phyloP scores from a whole-genome alignment of 768 basidiomycete genomes.

The Tricholoma sp. region DNA sequence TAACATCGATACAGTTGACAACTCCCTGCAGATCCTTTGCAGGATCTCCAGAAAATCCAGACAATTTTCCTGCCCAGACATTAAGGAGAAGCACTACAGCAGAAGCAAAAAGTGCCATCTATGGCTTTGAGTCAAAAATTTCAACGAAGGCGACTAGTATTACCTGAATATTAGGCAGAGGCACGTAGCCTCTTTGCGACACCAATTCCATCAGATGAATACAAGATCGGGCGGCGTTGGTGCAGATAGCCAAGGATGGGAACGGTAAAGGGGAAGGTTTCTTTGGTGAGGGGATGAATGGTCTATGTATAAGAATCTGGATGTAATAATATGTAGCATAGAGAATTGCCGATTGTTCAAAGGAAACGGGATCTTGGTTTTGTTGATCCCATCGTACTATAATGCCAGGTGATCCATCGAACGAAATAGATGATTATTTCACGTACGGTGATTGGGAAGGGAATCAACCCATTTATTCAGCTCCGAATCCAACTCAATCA shows the following conservation, averaged over 20 bases:
- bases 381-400: constrained; percentile 33
- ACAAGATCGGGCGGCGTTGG: constrained; percentile 74
- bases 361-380: constrained; percentile 28
- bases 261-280: constrained; percentile 37
- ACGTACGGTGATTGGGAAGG: constrained; percentile 52
- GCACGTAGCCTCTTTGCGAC: constrained; percentile 26
- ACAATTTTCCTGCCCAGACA: constrained; percentile 53
- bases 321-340: constrained; percentile 39
- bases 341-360: constrained; percentile 55
- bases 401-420: constrained; percentile 9
- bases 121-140: constrained; percentile 1
- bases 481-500: constrained; percentile 69
- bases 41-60: constrained; percentile 37
- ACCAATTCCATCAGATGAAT: constrained; percentile 59
- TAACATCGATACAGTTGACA: constrained; percentile 50
- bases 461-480: constrained; percentile 73
- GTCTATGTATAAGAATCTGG: constrained; percentile 75
- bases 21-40: constrained; percentile 53
- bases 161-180: constrained; percentile 36
- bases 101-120: constrained; percentile 33
- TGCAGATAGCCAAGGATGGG: constrained; percentile 73
- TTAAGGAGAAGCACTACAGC: constrained; percentile 57
- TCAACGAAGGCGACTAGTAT: neutral
- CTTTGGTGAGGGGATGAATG: constrained; percentile 65
- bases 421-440: constrained; percentile 39